phyloP scores from a whole-genome alignment of 2,329 filamentous ascomycete genomes.

The Beauveria asiatica region DNA sequence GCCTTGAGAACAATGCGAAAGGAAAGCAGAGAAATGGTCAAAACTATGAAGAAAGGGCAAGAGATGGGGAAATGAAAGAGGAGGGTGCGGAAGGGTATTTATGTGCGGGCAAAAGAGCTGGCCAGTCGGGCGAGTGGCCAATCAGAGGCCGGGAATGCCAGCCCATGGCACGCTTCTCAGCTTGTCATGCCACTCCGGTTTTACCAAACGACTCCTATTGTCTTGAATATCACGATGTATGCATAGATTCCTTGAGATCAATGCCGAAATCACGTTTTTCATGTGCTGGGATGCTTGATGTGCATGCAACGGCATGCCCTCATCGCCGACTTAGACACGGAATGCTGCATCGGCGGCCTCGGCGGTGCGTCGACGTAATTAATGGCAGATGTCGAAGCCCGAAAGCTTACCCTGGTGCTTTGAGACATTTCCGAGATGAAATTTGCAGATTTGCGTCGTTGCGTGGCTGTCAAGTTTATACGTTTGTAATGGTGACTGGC shows the following conservation, averaged over 20 bases:
- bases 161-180: not conserved
- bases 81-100: conserved; percentile 8
- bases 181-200: not conserved
- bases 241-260: not conserved
- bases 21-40: not conserved
- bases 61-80: not conserved
- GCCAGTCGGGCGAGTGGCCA: conserved; percentile 2
- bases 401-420: not conserved
- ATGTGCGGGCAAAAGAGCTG: conserved; percentile 7
- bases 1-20: not conserved
- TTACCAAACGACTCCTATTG: not conserved
- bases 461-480: not conserved
- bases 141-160: not conserved
- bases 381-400: not conserved
- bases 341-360: not conserved
- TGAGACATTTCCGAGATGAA: not conserved
- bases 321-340: not conserved
- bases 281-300: not conserved
- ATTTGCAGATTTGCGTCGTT: not conserved
- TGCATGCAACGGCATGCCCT: not conserved
- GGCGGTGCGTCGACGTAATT: not conserved
- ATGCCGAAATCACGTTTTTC: not conserved
- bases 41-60: not conserved
- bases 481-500: not conserved
- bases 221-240: not conserved